These are phyloP conservation scores for Cubamyces lactineus DNA, from an alignment of 768 basidiomycete species.

Conservation along the genomic window DNA sequence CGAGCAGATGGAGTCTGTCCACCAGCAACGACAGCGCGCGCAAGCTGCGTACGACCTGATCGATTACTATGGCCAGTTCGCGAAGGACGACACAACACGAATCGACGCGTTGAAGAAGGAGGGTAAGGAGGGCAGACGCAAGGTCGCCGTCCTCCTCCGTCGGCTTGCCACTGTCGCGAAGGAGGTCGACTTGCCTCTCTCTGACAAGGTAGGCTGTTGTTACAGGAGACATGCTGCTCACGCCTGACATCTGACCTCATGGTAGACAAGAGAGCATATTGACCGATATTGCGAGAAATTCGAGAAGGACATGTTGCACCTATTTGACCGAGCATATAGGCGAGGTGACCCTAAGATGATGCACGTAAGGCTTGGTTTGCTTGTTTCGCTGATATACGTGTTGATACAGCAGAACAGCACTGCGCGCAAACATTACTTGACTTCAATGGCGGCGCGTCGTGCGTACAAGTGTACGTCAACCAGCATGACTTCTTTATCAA, in stretches of 20 bases:
- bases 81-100: slow-evolving; percentile 74
- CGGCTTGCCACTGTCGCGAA: slow-evolving; percentile 86
- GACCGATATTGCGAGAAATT: slow-evolving; percentile 99
- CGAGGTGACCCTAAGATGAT: slow-evolving; percentile 99
- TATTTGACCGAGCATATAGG: slow-evolving; percentile 95
- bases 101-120: slow-evolving; percentile 83
- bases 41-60: slow-evolving; percentile 94
- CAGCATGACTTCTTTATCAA: slow-evolving; percentile 99
- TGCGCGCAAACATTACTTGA: slow-evolving; percentile 96
- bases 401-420: slow-evolving; percentile 59
- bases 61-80: slow-evolving; percentile 92
- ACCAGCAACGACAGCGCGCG: slow-evolving; percentile 88
- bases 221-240: background rate
- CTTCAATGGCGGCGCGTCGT: slow-evolving; percentile 96
- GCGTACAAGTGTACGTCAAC: slow-evolving; percentile 98
- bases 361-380: slow-evolving; percentile 64
- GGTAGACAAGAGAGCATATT: slow-evolving; percentile 84
- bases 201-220: slow-evolving; percentile 62
- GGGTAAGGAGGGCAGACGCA: slow-evolving; percentile 83
- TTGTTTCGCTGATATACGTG: background rate
- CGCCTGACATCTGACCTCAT: background rate
- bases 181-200: slow-evolving; percentile 87
- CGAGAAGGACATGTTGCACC: slow-evolving; percentile 95
- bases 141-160: slow-evolving; percentile 86
- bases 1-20: slow-evolving; percentile 94